Evolutionary conservation across 1,284 basidiomycete species (phyloP).

Genomic region (Ustilago sp.): DNA sequence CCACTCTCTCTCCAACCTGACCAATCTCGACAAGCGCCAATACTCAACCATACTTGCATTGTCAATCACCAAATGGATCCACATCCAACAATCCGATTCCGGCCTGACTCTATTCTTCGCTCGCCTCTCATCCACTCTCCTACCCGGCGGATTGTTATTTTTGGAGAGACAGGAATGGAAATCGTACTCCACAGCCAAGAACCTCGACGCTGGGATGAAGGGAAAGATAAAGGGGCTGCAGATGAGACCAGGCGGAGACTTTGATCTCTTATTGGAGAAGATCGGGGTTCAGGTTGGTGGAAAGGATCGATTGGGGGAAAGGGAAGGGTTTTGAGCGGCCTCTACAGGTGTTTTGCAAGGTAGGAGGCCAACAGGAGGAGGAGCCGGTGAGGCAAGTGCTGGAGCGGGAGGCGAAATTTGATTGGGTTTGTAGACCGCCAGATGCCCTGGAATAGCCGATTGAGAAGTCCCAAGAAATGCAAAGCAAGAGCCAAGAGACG

Average conservation of each 20-base stretch:
- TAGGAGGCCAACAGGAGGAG: not conserved
- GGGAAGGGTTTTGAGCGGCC: constrained; percentile 32
- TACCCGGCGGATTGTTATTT: constrained; percentile 16
- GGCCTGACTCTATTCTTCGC: constrained; percentile 34
- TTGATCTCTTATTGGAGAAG: constrained; percentile 30
- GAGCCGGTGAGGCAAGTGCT: not conserved
- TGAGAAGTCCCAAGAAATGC: not conserved
- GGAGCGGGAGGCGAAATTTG: not conserved
- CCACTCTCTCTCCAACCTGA: not conserved
- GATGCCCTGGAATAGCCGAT: not conserved
- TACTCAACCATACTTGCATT: constrained; percentile 30
- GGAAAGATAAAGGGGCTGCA: constrained; percentile 28
- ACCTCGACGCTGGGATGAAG: constrained; percentile 17
- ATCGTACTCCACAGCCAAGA: constrained; percentile 30
- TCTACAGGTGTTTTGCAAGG: constrained; percentile 30
- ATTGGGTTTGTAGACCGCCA: constrained; percentile 22
- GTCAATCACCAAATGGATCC: constrained; percentile 54
- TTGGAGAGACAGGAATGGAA: constrained; percentile 43
- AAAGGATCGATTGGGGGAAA: constrained; percentile 12
- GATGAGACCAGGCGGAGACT: constrained; percentile 36
- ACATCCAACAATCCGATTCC: constrained; percentile 37
- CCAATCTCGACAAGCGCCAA: not conserved
- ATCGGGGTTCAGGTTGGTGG: constrained; percentile 21
- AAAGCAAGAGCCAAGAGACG: too few relatives aligned
- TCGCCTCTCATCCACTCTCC: constrained; percentile 20